phyloP scores from a whole-genome alignment of 2,329 filamentous ascomycete species.

The Ophiostoma pallidulum region DNA sequence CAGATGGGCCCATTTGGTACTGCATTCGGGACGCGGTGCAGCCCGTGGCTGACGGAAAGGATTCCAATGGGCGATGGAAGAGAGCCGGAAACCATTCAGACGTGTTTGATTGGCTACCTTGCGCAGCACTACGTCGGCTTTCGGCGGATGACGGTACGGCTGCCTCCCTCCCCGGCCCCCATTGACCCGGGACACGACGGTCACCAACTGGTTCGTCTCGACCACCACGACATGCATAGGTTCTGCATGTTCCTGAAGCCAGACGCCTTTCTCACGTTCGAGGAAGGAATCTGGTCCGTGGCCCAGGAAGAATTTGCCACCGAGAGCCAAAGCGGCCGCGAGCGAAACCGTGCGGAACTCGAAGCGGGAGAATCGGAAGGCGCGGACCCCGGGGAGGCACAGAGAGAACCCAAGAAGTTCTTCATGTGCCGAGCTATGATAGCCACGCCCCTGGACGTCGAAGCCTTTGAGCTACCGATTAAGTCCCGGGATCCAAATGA shows the following conservation, averaged over 20 bases:
- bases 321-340: neutral
- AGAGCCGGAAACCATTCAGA: neutral
- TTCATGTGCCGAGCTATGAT: slow-evolving; percentile 43
- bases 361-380: no score
- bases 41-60: slow-evolving; percentile 37
- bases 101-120: slow-evolving; percentile 40
- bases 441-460: slow-evolving; percentile 39
- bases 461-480: slow-evolving; percentile 42
- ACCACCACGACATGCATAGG: slow-evolving; percentile 33
- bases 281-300: slow-evolving; percentile 39
- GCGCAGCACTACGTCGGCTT: slow-evolving; percentile 46
- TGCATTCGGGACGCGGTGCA: slow-evolving; percentile 44
- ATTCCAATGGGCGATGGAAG: slow-evolving; percentile 21
- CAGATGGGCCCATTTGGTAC: slow-evolving; percentile 40
- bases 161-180: no score
- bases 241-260: slow-evolving; percentile 41
- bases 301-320: slow-evolving; percentile 23
- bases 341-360: no score
- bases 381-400: no score
- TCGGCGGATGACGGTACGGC: slow-evolving; percentile 34
- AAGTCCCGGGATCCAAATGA: slow-evolving; percentile 16
- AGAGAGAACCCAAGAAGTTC: neutral
- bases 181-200: slow-evolving; percentile 21
- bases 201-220: slow-evolving; percentile 29
- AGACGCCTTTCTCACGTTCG: slow-evolving; percentile 48